Evolutionary conservation across 139 green algal genomes (phyloP), one percentile per base, ranked within the genome.

Genomic region (Desmodesmus armatus): DNA sequence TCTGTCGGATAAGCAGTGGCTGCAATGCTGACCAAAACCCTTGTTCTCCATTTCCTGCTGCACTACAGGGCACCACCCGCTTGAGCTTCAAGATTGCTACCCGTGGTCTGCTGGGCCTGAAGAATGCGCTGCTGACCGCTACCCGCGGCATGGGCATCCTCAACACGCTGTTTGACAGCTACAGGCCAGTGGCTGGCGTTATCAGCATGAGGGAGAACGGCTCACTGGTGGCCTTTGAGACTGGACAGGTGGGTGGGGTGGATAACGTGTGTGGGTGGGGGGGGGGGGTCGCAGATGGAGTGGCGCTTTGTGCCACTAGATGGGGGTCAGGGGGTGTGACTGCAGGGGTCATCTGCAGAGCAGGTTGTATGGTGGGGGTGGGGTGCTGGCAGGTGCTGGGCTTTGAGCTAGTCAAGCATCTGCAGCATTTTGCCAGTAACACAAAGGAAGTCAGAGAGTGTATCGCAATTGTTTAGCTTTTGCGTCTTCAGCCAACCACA

Each of bases 61-160:
- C n/a, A 29, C 55, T 44, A 35, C 83, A 94, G 76, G 91, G 87
- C 53, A 89, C 88, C 40, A 95, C 89, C 0, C 90, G 90, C 33
- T 17, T 92, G 27, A 94, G 87, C n/a, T 94, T 94, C 91, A 88
- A 88, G 39, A 96, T 99, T 29, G 97, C 97, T 31, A 99, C 97
- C 0, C 93, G 97, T 65, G 96, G 96, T 66, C 91, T 99, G 84
- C 91, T 99, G 70, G 97, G 97, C 33, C 85, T 99, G 37, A 90
- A 94, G 41, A 98, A 98, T 88, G 90, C 94, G n/a, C 92, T 99
- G 88, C 94, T 99, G 23, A 99, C 97, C 21, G 96, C 96, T 37
- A 99, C 97, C 15, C 95, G 96, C 60, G 97, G 97, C 80, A 97
- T 96, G 58, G 97, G 94, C 40, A 89, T 99, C 80, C 89, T 99